Conservation (phyloP, 2,329 filamentous ascomycete species). For the Fragosphaeria purpurea region DNA sequence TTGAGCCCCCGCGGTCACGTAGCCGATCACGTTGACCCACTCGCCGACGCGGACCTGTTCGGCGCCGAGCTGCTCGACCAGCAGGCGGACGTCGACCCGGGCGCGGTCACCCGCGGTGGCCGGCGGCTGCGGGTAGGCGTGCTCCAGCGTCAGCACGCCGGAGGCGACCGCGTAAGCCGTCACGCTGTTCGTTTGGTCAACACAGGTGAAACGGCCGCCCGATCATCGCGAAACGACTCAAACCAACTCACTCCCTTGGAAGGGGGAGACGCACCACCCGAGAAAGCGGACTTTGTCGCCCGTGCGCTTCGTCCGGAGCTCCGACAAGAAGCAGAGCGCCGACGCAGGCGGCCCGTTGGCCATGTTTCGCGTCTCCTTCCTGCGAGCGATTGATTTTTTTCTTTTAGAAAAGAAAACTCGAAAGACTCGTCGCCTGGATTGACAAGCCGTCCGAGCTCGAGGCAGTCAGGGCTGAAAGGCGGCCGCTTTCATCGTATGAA, state of each 20-base stretch:
- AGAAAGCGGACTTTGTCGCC: constrained; percentile 83
- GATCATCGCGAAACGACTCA: no score
- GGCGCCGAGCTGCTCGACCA: constrained; percentile 55
- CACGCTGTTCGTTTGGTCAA: constrained; percentile 29
- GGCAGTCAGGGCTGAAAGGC: no score
- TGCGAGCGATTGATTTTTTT: neutral
- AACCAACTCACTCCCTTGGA: neutral
- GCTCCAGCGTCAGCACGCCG: constrained; percentile 57
- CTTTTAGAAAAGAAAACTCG: neutral
- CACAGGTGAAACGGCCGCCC: constrained; percentile 6
- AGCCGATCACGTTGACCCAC: constrained; percentile 86
- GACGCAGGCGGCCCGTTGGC: constrained; percentile 39
- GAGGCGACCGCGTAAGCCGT: constrained; percentile 39
- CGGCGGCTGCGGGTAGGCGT: constrained; percentile 45
- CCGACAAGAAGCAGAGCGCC: constrained; percentile 53
- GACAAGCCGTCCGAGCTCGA: no score
- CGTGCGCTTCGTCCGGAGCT: constrained; percentile 39
- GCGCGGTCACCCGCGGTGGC: constrained; percentile 33
- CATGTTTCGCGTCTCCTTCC: neutral
- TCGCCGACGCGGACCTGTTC: constrained; percentile 61
- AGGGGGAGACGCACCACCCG: constrained; percentile 58
- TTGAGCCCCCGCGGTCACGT: constrained; percentile 40
- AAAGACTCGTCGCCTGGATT: no score
- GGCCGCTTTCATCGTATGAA: no score
- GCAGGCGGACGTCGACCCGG: constrained; percentile 59